Evolutionary conservation across 164 flowering plant species (phyloP).

Genomic region (Vitis cinerea): DNA sequence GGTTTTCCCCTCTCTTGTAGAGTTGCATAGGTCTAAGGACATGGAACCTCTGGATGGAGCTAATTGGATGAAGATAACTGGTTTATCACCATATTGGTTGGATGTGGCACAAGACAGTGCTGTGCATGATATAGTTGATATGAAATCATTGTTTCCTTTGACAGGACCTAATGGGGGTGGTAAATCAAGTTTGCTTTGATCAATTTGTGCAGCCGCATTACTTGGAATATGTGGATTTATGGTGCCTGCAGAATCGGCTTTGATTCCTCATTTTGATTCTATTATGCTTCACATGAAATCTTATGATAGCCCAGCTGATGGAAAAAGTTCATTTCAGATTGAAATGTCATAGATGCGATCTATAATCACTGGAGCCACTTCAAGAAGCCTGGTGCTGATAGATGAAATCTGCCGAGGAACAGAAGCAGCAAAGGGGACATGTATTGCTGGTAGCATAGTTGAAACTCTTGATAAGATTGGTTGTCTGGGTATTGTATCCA

Average conservation of each 20-base stretch:
- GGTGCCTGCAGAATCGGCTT: constrained; percentile 92
- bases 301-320: constrained; percentile 97
- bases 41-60: constrained; percentile 27
- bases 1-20: constrained; percentile 74
- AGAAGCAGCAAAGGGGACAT: constrained; percentile 93
- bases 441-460: constrained; percentile 91
- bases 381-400: constrained; percentile 86
- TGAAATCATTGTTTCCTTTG: constrained; percentile 83
- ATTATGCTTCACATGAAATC: constrained; percentile 98
- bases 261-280: constrained; percentile 91
- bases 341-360: constrained; percentile 96
- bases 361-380: constrained; percentile 56
- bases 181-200: constrained; percentile 93
- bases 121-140: constrained; percentile 68
- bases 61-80: constrained; percentile 57
- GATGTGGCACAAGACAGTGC: constrained; percentile 83
- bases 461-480: constrained; percentile 80
- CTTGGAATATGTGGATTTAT: constrained; percentile 95
- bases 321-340: constrained; percentile 95
- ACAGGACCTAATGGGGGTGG: constrained; percentile 99
- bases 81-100: constrained; percentile 94
- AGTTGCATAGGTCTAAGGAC: constrained; percentile 40
- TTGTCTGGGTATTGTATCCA: constrained; percentile 92
- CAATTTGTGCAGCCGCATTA: constrained; percentile 89
- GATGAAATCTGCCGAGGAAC: constrained; percentile 99